Conservation (phyloP, 2,329 filamentous ascomycete genomes). For the Blumeria graminis region DNA sequence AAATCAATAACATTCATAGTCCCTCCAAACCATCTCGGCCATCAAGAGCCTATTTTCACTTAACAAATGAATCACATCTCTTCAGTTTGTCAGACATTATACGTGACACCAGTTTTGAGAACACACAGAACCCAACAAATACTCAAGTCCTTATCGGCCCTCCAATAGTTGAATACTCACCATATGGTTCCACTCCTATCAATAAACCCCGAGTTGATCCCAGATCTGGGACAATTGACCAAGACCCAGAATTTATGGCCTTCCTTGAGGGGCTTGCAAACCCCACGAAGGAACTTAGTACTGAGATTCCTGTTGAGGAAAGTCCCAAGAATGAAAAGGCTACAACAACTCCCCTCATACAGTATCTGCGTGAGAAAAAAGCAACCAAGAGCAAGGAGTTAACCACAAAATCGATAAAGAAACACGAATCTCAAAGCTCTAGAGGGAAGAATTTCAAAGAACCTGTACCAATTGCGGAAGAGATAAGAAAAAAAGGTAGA, state of each 20-base stretch:
- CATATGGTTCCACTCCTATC: conserved; percentile 61
- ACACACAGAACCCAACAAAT: conserved; percentile 53
- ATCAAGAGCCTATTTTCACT: conserved; percentile 58
- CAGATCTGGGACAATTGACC: conserved; percentile 83
- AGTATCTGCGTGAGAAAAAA: conserved; percentile 80
- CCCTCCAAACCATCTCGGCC: conserved; percentile 69
- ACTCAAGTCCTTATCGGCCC: conserved; percentile 53
- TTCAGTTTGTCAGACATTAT: conserved; percentile 44
- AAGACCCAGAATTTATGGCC: conserved; percentile 83
- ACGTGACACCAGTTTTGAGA: conserved; percentile 46
- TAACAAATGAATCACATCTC: conserved; percentile 44
- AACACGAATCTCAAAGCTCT: conserved; percentile 22
- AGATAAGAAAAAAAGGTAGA: conserved; percentile 30
- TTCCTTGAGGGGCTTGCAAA: conserved; percentile 79
- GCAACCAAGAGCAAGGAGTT: conserved; percentile 41
- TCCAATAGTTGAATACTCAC: conserved; percentile 57
- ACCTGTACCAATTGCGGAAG: conserved; percentile 18
- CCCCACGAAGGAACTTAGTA: conserved; percentile 25
- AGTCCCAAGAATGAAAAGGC: conserved; percentile 26
- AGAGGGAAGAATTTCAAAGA: conserved; percentile 31
- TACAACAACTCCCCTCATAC: conserved; percentile 69
- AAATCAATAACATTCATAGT: conserved; percentile 20
- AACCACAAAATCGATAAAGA: conserved; percentile 27
- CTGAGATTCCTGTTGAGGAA: conserved; percentile 17
- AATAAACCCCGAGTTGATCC: conserved; percentile 54